Evolutionary conservation across 768 basidiomycete genomes (phyloP), one percentile per base, ranked within the genome.

Genomic region (Suillus clintonianus): DNA sequence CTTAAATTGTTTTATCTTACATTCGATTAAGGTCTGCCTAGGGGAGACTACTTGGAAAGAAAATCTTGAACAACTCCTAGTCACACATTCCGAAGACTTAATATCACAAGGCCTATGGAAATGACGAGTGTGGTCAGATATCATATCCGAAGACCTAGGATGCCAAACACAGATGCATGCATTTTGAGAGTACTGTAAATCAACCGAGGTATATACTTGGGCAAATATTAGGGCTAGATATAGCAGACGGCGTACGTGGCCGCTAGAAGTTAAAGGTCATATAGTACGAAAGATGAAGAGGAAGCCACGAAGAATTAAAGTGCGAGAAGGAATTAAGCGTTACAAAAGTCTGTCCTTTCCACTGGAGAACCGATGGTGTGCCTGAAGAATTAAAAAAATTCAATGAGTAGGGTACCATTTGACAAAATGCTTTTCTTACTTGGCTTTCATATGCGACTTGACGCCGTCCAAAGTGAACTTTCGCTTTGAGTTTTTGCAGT

Each of bases 101-200:
- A 30, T 19, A 30, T 30, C 8, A 2, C 24, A 24, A 47, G 45
- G 22, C 11, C 22, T 6, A 47, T n/a, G n/a, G 22, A 47, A 48
- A 22, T 24, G 13, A 47, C 24, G 22, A 47, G 6, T 2, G 6
- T 2, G 2, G 45, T 14, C 13, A 22, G 13, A 24, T 47, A 47
- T 47, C 13, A 27, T 27, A 27, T 27, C 13, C 45, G 13, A 24
- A 6, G 22, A 22, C 10, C 13, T 48, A 0, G 2, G 22, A 27
- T 9, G 24, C 24, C 14, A 14, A 14, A 24, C 2, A 24, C 14
- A 48, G 47, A 24, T 27, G 34, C 34, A 34, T 34, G 48, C 24
- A 48, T 14, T 72, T 68, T 17, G 68, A 66, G 64, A 66, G 63
- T 45, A 22, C n/a, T 19, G 10, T 13, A 32, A 5, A 34, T 53